phyloP scores from a whole-genome alignment of 148 eudicot species.

The Amaranthus palmeri region DNA sequence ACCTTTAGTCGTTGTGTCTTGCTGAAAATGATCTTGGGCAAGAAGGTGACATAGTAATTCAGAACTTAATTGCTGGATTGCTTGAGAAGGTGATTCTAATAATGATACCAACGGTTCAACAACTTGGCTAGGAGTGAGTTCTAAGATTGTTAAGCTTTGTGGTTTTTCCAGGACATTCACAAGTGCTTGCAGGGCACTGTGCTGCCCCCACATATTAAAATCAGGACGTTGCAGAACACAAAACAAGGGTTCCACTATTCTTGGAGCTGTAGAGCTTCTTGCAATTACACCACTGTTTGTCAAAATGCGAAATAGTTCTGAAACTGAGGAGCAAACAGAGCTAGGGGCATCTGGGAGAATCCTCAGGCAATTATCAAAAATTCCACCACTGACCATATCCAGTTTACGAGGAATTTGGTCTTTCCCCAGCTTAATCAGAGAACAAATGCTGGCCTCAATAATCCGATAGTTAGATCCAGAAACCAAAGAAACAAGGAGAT shows the following conservation, averaged over 20 bases:
- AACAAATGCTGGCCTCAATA: constrained; percentile 56
- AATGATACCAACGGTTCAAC: constrained; percentile 69
- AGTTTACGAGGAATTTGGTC: constrained; percentile 67
- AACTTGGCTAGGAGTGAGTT: constrained; percentile 64
- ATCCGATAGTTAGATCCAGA: constrained; percentile 60
- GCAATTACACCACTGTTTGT: constrained; percentile 73
- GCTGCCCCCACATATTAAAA: constrained; percentile 59
- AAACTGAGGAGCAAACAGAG: constrained; percentile 57
- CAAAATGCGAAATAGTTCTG: constrained; percentile 70
- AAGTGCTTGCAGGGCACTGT: constrained; percentile 83
- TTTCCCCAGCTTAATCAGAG: constrained; percentile 69
- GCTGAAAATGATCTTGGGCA: constrained; percentile 67
- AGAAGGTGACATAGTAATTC: constrained; percentile 71
- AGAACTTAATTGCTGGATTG: constrained; percentile 72
- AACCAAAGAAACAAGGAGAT: constrained; percentile 60
- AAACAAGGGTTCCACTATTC: constrained; percentile 69
- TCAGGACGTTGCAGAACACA: constrained; percentile 53
- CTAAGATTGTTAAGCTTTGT: constrained; percentile 50
- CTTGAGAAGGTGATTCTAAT: constrained; percentile 70
- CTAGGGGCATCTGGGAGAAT: constrained; percentile 54
- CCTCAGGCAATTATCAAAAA: constrained; percentile 58
- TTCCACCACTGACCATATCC: constrained; percentile 70
- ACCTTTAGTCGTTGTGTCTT: constrained; percentile 59
- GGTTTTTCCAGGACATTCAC: constrained; percentile 84
- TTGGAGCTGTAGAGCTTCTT: constrained; percentile 52